Evolutionary conservation across 148 eudicot genomes (phyloP).

Genomic region (Cornus kousa): DNA sequence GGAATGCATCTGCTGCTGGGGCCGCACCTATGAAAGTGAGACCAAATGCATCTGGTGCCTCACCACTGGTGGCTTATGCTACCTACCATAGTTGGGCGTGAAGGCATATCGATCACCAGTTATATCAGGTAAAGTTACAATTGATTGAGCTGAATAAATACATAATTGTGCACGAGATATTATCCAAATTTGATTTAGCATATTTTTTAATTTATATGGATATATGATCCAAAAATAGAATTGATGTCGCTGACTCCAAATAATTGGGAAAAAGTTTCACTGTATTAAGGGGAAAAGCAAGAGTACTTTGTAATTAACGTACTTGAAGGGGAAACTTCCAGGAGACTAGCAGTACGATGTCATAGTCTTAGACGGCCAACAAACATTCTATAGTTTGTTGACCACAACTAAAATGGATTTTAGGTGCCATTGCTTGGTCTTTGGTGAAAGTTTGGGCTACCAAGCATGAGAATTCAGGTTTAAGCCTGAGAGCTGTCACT

Average conservation of each 20-base stretch:
- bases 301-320: background rate
- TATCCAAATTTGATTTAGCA: background rate
- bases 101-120: slow-evolving; percentile 43
- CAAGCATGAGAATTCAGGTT: no score
- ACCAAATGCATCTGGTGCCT: slow-evolving; percentile 37
- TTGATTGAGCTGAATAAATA: background rate
- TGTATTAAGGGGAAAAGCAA: background rate
- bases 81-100: slow-evolving; percentile 26
- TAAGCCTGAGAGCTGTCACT: no score
- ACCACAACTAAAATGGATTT: no score
- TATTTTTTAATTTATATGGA: background rate
- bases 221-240: background rate
- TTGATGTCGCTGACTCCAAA: no score
- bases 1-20: slow-evolving; percentile 64
- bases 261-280: no score
- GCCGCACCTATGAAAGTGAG: slow-evolving; percentile 35
- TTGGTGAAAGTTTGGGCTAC: no score
- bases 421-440: no score
- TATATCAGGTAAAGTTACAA: background rate
- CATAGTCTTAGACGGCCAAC: background rate
- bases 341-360: background rate
- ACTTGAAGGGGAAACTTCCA: background rate
- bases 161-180: background rate
- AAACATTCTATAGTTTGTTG: background rate
- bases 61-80: slow-evolving; percentile 34